These are phyloP conservation scores for Diaporthe caulivora DNA, from an alignment of 2,329 filamentous ascomycete genomes.

Conservation along the genomic window DNA sequence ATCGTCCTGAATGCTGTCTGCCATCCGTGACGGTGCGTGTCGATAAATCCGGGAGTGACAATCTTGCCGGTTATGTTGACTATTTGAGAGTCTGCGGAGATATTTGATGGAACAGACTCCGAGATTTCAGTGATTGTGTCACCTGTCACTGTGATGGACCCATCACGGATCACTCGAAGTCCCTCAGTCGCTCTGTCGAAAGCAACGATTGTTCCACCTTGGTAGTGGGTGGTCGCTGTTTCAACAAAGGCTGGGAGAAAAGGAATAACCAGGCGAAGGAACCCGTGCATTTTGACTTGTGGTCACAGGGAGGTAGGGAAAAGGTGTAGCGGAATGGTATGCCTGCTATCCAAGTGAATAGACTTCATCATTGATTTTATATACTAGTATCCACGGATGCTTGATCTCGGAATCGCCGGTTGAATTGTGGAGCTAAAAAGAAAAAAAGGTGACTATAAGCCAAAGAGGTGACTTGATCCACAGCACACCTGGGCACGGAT, in stretches of 20 bases:
- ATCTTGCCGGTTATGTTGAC: conserved; percentile 66
- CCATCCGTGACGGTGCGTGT: conserved; percentile 69
- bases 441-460: background rate
- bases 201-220: conserved; percentile 56
- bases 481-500: conserved; percentile 19
- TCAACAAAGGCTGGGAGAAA: background rate
- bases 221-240: conserved; percentile 22
- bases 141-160: conserved; percentile 54
- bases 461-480: conserved; percentile 3
- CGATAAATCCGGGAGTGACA: conserved; percentile 66
- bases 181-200: conserved; percentile 51
- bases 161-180: conserved; percentile 54
- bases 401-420: background rate
- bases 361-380: background rate
- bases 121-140: conserved; percentile 54
- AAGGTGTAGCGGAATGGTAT: background rate
- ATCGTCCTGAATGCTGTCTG: conserved; percentile 68
- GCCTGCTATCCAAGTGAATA: background rate
- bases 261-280: background rate
- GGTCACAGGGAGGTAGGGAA: background rate
- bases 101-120: conserved; percentile 44
- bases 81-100: conserved; percentile 51
- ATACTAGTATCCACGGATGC: background rate
- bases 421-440: conserved; percentile 5
- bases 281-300: background rate